Percentiles rank a stretch among this genome's conserved stretches.
phyloP scores from a whole-genome alignment of 139 green algal species.

The Eudorina sp. region DNA sequence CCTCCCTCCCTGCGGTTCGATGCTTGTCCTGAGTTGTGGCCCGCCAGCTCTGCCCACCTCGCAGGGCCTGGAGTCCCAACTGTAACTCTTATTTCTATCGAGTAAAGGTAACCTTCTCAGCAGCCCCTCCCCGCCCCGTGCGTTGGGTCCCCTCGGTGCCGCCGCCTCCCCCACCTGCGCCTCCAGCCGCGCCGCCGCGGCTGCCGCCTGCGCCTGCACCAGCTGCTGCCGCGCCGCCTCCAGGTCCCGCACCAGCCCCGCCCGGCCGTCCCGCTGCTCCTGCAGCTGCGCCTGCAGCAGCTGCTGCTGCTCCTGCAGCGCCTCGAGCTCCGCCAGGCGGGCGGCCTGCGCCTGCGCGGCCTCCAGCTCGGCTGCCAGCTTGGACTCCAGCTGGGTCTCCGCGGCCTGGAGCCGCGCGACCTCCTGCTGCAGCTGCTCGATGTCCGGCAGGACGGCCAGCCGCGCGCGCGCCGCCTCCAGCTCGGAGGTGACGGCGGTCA shows the following conservation, averaged over 20 bases:
- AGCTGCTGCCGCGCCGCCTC: slow-evolving; percentile 8
- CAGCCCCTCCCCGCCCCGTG: no score
- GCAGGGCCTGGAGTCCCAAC: no score
- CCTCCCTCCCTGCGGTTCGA: no score
- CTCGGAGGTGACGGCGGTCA: not conserved
- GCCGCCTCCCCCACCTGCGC: slow-evolving; percentile 26
- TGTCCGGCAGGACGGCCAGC: slow-evolving; percentile 19
- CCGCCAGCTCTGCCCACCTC: not conserved
- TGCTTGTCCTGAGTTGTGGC: no score
- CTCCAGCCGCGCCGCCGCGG: not conserved
- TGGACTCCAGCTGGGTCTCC: not conserved
- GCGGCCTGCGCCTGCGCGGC: not conserved
- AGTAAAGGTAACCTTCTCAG: no score
- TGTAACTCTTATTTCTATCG: no score
- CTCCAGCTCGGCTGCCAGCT: slow-evolving; percentile 50
- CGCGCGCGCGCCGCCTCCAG: not conserved
- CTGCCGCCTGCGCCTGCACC: not conserved
- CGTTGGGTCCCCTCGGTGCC: not conserved
- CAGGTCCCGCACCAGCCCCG: not conserved
- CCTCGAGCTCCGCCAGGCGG: not conserved
- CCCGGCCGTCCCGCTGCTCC: not conserved
- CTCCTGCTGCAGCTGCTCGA: not conserved
- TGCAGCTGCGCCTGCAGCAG: slow-evolving; percentile 16
- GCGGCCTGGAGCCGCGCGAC: slow-evolving; percentile 46
- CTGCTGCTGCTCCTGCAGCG: slow-evolving; percentile 1